phyloP scores from a whole-genome alignment of 2,329 filamentous ascomycete genomes.

The Emergomyces africanus region DNA sequence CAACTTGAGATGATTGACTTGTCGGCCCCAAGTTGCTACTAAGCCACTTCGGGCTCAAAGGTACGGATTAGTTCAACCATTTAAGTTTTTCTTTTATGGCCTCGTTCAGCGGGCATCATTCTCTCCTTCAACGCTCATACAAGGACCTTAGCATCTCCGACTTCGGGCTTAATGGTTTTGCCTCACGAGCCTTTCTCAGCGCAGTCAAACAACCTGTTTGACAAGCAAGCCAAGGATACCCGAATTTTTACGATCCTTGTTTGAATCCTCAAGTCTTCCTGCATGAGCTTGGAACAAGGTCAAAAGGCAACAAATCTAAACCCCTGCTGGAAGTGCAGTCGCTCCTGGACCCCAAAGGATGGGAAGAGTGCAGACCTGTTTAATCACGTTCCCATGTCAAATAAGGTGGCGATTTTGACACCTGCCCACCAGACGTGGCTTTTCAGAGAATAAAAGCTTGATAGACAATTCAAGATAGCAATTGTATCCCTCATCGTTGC shows the following conservation, averaged over 20 bases:
- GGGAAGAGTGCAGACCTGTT: neutral
- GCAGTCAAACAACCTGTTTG: neutral
- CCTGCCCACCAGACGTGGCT: neutral
- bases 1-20: neutral
- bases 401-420: neutral
- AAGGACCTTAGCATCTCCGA: neutral
- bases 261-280: neutral
- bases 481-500: neutral
- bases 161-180: neutral
- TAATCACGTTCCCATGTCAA: neutral
- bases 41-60: neutral
- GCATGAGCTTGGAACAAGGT: neutral
- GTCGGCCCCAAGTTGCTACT: too few species aligned
- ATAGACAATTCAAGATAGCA: neutral
- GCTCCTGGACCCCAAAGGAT: neutral
- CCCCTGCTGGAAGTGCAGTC: neutral
- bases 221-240: neutral
- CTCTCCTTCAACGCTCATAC: neutral
- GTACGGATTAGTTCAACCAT: too few species aligned
- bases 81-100: neutral
- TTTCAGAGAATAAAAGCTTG: neutral
- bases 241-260: neutral
- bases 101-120: neutral
- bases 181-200: neutral
- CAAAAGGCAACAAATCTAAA: neutral